Evolutionary conservation across 176 grass and related monocot species (phyloP).

Genomic region (Oryza meridionalis): DNA sequence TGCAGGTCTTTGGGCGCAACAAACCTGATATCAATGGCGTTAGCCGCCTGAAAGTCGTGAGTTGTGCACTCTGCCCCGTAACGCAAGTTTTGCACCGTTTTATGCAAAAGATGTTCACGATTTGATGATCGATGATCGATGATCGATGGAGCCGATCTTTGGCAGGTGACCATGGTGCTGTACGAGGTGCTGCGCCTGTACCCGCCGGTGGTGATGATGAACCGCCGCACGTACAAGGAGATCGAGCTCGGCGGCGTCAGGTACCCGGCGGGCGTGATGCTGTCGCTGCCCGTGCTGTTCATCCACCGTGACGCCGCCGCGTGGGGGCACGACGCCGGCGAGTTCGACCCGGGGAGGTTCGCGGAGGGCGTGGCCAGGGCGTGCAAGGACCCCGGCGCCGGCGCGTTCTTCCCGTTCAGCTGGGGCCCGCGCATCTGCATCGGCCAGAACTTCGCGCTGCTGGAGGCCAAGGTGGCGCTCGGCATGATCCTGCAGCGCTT

Average conservation of each 20-base stretch:
- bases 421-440: slow-evolving; percentile 54
- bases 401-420: slow-evolving; percentile 57
- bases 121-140: too few relatives aligned
- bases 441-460: slow-evolving; percentile 60
- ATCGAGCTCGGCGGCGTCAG: slow-evolving; percentile 45
- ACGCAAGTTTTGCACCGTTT: neutral
- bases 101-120: neutral
- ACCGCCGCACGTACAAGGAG: slow-evolving; percentile 31
- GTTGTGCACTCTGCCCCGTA: neutral
- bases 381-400: slow-evolving; percentile 6
- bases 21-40: slow-evolving; percentile 56
- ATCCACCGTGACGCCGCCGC: slow-evolving; percentile 43
- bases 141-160: neutral
- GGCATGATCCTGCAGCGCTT: slow-evolving; percentile 59
- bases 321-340: slow-evolving; percentile 49
- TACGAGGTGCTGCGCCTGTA: slow-evolving; percentile 58
- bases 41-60: slow-evolving; percentile 60
- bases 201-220: slow-evolving; percentile 12
- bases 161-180: slow-evolving; percentile 60
- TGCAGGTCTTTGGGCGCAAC: slow-evolving; percentile 54
- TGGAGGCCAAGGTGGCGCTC: slow-evolving; percentile 58
- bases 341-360: slow-evolving; percentile 66
- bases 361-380: slow-evolving; percentile 52
- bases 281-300: slow-evolving; percentile 42
- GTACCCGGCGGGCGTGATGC: slow-evolving; percentile 43